Conservation (phyloP, 1,284 basidiomycete species). For the Naganishia cerealis region DNA sequence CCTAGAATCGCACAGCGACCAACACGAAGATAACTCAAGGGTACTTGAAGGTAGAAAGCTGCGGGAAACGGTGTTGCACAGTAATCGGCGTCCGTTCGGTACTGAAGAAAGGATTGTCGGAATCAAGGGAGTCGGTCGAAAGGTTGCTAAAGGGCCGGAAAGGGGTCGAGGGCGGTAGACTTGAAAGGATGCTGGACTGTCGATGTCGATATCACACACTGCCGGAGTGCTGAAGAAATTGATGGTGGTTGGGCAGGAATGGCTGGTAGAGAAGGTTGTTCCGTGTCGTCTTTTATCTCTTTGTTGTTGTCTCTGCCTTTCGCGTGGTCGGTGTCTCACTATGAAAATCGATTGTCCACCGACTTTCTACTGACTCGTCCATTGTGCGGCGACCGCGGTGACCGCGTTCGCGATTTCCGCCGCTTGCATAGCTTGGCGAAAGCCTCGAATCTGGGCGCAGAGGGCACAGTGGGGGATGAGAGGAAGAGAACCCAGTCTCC, state of each 20-base stretch:
- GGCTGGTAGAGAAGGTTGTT: slow-evolving; percentile 3
- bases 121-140: neutral
- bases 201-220: slow-evolving; percentile 18
- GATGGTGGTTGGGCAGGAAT: slow-evolving; percentile 1
- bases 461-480: neutral
- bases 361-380: slow-evolving; percentile 24
- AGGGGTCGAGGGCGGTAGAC: slow-evolving; percentile 27
- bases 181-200: slow-evolving; percentile 14
- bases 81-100: neutral
- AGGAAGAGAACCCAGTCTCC: neutral
- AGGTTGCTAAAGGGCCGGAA: neutral
- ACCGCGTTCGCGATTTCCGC: neutral
- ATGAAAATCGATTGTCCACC: slow-evolving; percentile 19
- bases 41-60: slow-evolving; percentile 14
- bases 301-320: slow-evolving; percentile 28
- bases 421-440: neutral
- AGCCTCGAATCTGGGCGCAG: neutral
- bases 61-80: slow-evolving; percentile 5
- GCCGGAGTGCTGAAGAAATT: slow-evolving; percentile 7
- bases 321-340: slow-evolving; percentile 17
- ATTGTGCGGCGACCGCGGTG: neutral
- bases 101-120: slow-evolving; percentile 17
- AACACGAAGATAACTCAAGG: slow-evolving; percentile 2
- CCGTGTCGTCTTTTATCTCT: slow-evolving; percentile 12
- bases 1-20: slow-evolving; percentile 28